Evolutionary conservation across 2,329 filamentous ascomycete species (phyloP), one percentile per base, ranked within the genome.

Genomic region (Cladophialophora yegresii): DNA sequence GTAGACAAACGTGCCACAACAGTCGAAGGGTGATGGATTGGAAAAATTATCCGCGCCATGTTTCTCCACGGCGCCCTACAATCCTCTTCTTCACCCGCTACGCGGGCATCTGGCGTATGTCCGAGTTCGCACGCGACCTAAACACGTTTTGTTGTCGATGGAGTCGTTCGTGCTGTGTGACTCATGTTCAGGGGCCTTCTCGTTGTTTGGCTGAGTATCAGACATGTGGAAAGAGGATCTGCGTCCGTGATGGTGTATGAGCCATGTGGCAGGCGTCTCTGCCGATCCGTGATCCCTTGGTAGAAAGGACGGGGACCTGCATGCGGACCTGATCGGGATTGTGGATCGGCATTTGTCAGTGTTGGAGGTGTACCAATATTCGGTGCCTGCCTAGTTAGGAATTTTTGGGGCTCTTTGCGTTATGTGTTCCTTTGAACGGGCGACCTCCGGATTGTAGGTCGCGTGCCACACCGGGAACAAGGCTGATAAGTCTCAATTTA

Each of bases 201-300:
- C 13, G 16, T 16, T 16, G 13, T 43, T 43, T n/a, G 36, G 36
- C 36, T 43, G n/a, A 43, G 16, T 43, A 43, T n/a, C 13, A 43
- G 55, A 58, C 55, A 49, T n/a, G 30, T 20, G 9, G 23, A 45
- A 28, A 22, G 3, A 32, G 30, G 55, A 49, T 58, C 28, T 40
- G n/a, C 55, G 6, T 58, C n/a, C 13, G n/a, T 58, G 36, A 33
- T 58, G 55, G 55, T 58, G 55, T 58, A n/a, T 22, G 36, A 58
- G 23, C 55, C 55, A 57, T 57, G 54, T 57, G 54, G 45, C 54
- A n/a, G 2, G 7, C n/a, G 36, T 43, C 36, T 36, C 26, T 58
- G 55, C 40, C 40, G 55, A 58, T 58, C 54, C 20, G 23, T 56
- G 55, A 32, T 43, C 36, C 20, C 20, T 20, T 43, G 36, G n/a